These are phyloP conservation scores for Insectozyma bohioensis DNA, from an alignment of 1,139 yeast species.

Conservation along the genomic window DNA sequence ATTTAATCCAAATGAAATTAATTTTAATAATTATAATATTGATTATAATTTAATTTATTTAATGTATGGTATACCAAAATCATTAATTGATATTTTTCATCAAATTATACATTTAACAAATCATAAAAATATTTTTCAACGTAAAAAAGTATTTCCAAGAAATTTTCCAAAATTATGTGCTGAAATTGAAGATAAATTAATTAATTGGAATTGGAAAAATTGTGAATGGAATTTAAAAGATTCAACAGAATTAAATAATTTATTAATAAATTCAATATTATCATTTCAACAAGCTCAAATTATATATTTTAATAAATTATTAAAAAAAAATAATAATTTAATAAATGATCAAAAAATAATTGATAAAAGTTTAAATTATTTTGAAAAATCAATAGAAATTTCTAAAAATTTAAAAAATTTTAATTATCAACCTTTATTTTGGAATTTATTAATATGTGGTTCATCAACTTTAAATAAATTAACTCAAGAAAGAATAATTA, in stretches of 20 bases:
- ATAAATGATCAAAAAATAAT: constrained; percentile 33
- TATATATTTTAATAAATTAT: constrained; percentile 45
- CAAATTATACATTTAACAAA: constrained; percentile 49
- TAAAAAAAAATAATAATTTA: constrained; percentile 36
- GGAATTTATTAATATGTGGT: constrained; percentile 51
- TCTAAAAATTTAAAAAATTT: constrained; percentile 2
- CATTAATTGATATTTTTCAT: constrained; percentile 44
- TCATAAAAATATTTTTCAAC: constrained; percentile 49
- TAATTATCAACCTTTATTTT: constrained; percentile 38
- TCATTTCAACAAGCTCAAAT: constrained; percentile 45
- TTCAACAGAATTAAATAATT: constrained; percentile 31
- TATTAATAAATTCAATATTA: constrained; percentile 34
- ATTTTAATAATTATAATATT: not conserved
- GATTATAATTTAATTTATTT: constrained; percentile 32
- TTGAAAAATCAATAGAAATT: constrained; percentile 18
- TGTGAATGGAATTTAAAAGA: constrained; percentile 36
- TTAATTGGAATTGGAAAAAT: constrained; percentile 42
- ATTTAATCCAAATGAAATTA: constrained; percentile 7
- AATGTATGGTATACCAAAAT: constrained; percentile 49
- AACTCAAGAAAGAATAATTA: constrained; percentile 24
- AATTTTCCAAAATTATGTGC: constrained; percentile 58
- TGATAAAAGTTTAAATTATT: constrained; percentile 26
- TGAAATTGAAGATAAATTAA: constrained; percentile 49
- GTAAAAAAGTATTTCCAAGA: constrained; percentile 48
- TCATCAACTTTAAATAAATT: constrained; percentile 27